phyloP scores from a whole-genome alignment of 257 asterid species.

The Anisodus tanguticus region DNA sequence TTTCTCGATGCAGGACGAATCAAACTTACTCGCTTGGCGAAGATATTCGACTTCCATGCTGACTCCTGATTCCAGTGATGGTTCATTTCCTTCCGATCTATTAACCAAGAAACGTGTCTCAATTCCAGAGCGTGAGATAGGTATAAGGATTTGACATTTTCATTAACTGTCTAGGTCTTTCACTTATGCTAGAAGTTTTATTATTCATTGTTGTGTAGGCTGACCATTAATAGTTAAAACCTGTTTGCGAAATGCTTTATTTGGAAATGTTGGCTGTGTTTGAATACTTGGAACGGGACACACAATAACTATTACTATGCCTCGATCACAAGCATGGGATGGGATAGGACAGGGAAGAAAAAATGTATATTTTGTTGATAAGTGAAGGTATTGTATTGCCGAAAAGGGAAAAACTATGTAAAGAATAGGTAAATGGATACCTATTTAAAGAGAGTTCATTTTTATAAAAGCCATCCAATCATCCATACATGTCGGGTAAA shows the following conservation, averaged over 20 bases:
- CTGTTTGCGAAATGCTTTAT: background rate
- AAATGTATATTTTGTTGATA: background rate
- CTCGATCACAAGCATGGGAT: background rate
- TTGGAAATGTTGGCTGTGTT: background rate
- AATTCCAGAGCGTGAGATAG: constrained; percentile 65
- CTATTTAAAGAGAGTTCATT: background rate
- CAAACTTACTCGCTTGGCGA: constrained; percentile 39
- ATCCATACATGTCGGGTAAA: background rate
- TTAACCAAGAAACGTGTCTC: constrained; percentile 50
- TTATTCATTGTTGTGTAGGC: background rate
- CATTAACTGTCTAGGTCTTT: constrained; percentile 7
- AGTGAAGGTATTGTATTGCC: background rate
- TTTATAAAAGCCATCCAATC: background rate
- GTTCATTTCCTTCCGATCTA: constrained; percentile 59
- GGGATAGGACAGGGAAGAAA: background rate
- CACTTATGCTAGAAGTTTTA: background rate
- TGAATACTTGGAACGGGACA: background rate
- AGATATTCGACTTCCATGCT: constrained; percentile 59
- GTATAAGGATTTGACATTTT: constrained; percentile 41
- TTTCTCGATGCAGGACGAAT: constrained; percentile 46
- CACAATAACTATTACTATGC: background rate
- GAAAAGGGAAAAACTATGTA: background rate
- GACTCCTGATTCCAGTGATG: constrained; percentile 65
- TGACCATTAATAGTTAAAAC: background rate
- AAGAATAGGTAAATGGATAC: background rate